Conservation (phyloP, 2,329 filamentous ascomycete species). For the Madurella mycetomatis region DNA sequence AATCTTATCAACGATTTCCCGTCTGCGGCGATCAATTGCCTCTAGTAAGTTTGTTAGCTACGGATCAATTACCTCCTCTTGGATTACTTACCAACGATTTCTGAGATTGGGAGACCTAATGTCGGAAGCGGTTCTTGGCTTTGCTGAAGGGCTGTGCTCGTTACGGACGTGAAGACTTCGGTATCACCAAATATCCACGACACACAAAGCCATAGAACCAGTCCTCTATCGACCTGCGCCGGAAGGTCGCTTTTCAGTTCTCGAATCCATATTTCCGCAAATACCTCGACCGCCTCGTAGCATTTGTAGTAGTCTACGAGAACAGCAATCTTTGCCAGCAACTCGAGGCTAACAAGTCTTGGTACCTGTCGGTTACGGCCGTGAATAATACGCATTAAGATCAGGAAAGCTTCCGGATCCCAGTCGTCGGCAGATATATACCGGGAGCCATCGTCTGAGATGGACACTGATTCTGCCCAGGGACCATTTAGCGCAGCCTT, state of each 20-base stretch:
- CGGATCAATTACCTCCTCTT: too few relatives aligned
- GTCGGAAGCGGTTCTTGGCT: conserved; percentile 3
- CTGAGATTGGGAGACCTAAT: conserved; percentile 6
- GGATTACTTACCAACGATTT: not conserved
- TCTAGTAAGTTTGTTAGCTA: not conserved
- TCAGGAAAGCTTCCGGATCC: not conserved
- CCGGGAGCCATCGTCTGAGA: not conserved
- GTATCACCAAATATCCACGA: conserved; percentile 1
- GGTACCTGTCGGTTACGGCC: conserved; percentile 2
- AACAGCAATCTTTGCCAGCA: conserved; percentile 5
- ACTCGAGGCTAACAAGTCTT: conserved; percentile 1
- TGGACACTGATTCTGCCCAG: not conserved
- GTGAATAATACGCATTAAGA: conserved; percentile 4
- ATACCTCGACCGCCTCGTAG: conserved; percentile 1
- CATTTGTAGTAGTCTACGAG: conserved; percentile 5
- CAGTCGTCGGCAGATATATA: not conserved
- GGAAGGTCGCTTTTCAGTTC: not conserved
- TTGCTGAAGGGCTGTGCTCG: conserved; percentile 2
- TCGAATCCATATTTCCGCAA: not conserved
- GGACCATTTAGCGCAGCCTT: not conserved
- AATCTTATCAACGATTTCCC: conserved; percentile 1
- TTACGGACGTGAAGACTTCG: conserved; percentile 1
- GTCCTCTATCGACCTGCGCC: not conserved
- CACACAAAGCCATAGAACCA: conserved; percentile 1
- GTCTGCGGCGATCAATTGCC: conserved; percentile 1